Conservation (phyloP, 225 moss, liverwort and hornwort genomes). For the Lunularia cruciata region DNA sequence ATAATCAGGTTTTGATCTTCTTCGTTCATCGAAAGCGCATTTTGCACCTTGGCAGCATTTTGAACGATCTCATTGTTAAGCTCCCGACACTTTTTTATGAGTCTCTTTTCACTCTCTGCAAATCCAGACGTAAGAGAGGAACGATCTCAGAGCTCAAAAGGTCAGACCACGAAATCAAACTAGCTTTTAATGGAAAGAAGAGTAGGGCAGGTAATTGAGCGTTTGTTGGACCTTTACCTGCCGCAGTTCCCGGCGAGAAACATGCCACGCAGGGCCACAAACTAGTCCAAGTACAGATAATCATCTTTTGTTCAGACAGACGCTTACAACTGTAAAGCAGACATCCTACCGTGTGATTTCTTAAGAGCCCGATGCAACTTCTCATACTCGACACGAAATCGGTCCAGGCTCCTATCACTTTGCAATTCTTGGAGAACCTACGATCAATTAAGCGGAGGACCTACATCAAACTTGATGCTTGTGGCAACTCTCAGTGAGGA, state of each 20-base stretch:
- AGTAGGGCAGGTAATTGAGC: too few species aligned
- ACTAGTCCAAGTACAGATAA: too few species aligned
- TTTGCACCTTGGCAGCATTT: constrained; percentile 59
- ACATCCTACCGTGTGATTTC: constrained; percentile 66
- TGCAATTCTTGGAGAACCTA: constrained; percentile 75
- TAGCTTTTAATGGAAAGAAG: too few species aligned
- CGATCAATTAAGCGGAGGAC: background rate
- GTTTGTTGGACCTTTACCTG: too few species aligned
- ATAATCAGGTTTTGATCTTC: constrained; percentile 73
- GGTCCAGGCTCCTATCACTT: constrained; percentile 58
- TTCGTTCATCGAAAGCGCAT: constrained; percentile 64
- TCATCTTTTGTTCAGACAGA: too few species aligned
- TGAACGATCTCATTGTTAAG: constrained; percentile 62
- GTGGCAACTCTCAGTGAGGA: too few species aligned
- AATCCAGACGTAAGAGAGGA: background rate
- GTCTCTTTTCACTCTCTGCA: constrained; percentile 74
- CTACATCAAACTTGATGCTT: too few species aligned
- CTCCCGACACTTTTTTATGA: constrained; percentile 68
- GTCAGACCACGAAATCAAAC: too few species aligned
- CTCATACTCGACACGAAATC: constrained; percentile 72
- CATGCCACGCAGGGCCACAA: too few species aligned
- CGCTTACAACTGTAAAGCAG: too few species aligned
- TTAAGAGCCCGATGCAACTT: constrained; percentile 69
- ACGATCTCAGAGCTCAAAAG: too few species aligned
- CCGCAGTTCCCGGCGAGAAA: too few species aligned